These are phyloP conservation scores for Lycium ferocissimum DNA, from an alignment of 257 asterid species.

Conservation along the genomic window DNA sequence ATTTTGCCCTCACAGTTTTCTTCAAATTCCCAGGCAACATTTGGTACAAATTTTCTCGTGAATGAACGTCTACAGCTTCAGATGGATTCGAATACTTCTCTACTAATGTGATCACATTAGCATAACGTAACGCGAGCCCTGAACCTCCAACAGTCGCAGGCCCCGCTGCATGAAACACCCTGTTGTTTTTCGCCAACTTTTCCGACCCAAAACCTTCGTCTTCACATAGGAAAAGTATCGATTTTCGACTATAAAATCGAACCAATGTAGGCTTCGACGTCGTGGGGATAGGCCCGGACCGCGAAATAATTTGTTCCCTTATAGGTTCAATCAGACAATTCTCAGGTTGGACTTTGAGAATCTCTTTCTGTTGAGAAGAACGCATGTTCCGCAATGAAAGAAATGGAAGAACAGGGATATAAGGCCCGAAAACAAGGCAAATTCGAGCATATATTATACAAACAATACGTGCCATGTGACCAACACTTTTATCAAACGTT, in stretches of 20 bases:
- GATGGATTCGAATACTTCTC: constrained; percentile 57
- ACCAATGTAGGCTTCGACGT: constrained; percentile 54
- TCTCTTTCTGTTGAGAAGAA: constrained; percentile 33
- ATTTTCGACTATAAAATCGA: constrained; percentile 63
- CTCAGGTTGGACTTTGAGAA: constrained; percentile 25
- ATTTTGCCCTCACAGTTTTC: constrained; percentile 58
- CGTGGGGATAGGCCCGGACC: constrained; percentile 56
- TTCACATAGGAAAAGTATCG: constrained; percentile 37
- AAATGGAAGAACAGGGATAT: constrained; percentile 37
- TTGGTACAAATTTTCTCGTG: constrained; percentile 59
- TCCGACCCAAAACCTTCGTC: constrained; percentile 27
- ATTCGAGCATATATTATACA: constrained; percentile 56
- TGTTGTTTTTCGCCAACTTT: constrained; percentile 31
- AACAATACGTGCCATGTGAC: constrained; percentile 62
- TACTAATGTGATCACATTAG: constrained; percentile 62
- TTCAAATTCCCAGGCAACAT: constrained; percentile 79
- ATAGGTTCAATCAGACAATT: constrained; percentile 30
- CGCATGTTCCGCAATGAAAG: constrained; percentile 23
- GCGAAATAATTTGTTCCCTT: constrained; percentile 46
- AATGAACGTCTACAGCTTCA: constrained; percentile 40
- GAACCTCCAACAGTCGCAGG: constrained; percentile 73
- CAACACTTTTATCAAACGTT: constrained; percentile 65
- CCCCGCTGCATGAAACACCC: constrained; percentile 71
- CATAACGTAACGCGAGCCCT: constrained; percentile 76
- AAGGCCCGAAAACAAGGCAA: constrained; percentile 56